Conservation (phyloP, 1,284 basidiomycete species). For the Sporisorium sorghi region DNA sequence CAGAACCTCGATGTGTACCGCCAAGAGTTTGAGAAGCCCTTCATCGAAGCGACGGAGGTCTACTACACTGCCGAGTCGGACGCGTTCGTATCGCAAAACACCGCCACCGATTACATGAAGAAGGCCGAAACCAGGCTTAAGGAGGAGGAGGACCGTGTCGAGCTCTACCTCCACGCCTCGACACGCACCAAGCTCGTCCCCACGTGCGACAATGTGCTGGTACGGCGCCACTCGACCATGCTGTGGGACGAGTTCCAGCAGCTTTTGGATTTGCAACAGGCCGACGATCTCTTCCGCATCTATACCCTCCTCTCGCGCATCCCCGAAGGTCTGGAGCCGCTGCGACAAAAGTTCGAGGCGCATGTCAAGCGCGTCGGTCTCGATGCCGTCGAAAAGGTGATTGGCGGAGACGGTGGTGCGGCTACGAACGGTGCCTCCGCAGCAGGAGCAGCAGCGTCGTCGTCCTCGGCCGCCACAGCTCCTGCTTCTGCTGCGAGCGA, state of each 20-base stretch:
- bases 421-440: slow-evolving; percentile 69
- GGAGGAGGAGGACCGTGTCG: slow-evolving; percentile 95
- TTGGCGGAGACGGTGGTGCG: slow-evolving; percentile 70
- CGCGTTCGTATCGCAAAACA: slow-evolving; percentile 87
- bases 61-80: slow-evolving; percentile 94
- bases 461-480: slow-evolving; percentile 28
- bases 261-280: slow-evolving; percentile 90
- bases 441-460: slow-evolving; percentile 12
- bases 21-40: slow-evolving; percentile 88
- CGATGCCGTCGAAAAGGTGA: slow-evolving; percentile 84
- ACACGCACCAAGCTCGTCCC: slow-evolving; percentile 75
- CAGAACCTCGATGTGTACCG: slow-evolving; percentile 94
- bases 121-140: slow-evolving; percentile 91
- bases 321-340: slow-evolving; percentile 87
- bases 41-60: slow-evolving; percentile 86
- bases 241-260: slow-evolving; percentile 96
- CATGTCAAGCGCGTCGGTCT: slow-evolving; percentile 93
- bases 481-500: slow-evolving; percentile 71
- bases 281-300: slow-evolving; percentile 86
- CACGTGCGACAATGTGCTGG: slow-evolving; percentile 92
- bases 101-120: slow-evolving; percentile 94
- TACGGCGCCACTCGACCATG: slow-evolving; percentile 84
- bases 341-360: slow-evolving; percentile 91
- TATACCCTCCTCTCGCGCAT: slow-evolving; percentile 91
- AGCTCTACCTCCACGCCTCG: slow-evolving; percentile 86